phyloP scores from a whole-genome alignment of 1,284 basidiomycete genomes.

The Sanguinoderma infundibulare region DNA sequence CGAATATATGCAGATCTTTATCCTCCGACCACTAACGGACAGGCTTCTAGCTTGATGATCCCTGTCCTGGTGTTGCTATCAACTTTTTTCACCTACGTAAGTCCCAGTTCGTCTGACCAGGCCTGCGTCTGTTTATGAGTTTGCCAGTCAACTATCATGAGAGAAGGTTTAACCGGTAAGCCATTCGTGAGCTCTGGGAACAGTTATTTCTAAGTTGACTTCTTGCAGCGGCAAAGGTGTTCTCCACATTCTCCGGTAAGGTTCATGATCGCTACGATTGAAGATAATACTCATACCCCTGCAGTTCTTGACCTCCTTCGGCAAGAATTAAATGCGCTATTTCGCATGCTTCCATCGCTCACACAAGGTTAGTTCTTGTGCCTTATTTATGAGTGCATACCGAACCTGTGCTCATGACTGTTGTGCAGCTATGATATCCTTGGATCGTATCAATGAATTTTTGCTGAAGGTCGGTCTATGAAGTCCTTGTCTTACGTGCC shows the following conservation, averaged over 20 bases:
- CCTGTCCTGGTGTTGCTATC: constrained; percentile 69
- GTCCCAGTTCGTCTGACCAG: constrained; percentile 6
- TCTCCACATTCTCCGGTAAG: constrained; percentile 43
- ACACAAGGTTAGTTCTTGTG: constrained; percentile 32
- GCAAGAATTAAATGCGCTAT: constrained; percentile 36
- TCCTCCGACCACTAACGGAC: too few species aligned
- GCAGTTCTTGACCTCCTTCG: constrained; percentile 44
- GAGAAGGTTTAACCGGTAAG: constrained; percentile 36
- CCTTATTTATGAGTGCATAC: too few species aligned
- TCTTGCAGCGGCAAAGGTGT: constrained; percentile 40
- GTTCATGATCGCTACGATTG: neutral
- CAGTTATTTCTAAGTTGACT: constrained; percentile 21
- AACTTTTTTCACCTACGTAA: constrained; percentile 64
- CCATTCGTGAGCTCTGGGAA: neutral
- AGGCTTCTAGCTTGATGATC: constrained; percentile 59
- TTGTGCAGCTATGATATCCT: constrained; percentile 45
- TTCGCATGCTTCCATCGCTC: constrained; percentile 36
- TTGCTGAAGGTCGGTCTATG: constrained; percentile 40
- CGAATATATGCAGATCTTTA: constrained; percentile 15
- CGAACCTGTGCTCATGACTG: neutral
- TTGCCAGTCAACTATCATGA: constrained; percentile 39
- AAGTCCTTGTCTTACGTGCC: too few species aligned
- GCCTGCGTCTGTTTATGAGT: too few species aligned
- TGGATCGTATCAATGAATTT: constrained; percentile 53
- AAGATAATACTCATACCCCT: neutral